A percentile compares a stretch with the other conserved stretches of the same genome.
Conservation (phyloP, 768 basidiomycete genomes). For the Trametes cubensis region DNA sequence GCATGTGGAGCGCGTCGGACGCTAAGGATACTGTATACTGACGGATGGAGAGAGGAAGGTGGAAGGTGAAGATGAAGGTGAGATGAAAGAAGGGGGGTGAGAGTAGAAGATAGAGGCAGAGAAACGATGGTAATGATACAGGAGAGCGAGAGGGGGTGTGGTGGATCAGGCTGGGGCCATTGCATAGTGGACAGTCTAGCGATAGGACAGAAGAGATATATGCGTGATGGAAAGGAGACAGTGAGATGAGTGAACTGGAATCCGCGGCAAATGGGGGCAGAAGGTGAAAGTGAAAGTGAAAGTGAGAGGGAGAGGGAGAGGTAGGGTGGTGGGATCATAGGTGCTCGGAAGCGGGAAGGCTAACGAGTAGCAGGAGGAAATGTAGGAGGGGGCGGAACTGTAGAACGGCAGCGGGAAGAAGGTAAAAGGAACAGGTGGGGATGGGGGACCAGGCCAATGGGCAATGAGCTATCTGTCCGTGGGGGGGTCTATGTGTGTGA, state of each 20-base stretch:
- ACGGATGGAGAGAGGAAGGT: not conserved
- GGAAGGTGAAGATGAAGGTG: not conserved
- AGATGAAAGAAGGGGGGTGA: not conserved
- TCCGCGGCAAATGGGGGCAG: not conserved
- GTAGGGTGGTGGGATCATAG: no score
- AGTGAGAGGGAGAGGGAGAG: slow-evolving; percentile 8
- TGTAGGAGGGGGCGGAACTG: not conserved
- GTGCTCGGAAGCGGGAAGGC: not conserved
- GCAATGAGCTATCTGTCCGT: slow-evolving; percentile 22
- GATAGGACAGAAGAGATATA: slow-evolving; percentile 3
- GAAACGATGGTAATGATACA: slow-evolving; percentile 24
- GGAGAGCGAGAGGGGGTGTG: slow-evolving; percentile 6
- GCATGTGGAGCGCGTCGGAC: not conserved
- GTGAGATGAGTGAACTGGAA: not conserved
- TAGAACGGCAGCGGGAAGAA: not conserved
- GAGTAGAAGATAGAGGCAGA: not conserved
- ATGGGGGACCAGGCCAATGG: not conserved
- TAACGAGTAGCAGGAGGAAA: no score
- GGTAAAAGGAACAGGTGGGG: no score
- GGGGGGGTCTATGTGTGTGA: slow-evolving; percentile 18
- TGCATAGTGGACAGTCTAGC: slow-evolving; percentile 4
- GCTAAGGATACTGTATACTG: no score
- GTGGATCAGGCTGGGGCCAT: not conserved
- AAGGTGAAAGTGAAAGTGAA: no score
- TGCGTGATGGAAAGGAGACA: slow-evolving; percentile 1